phyloP scores from a whole-genome alignment of 179 eudicot species.

The Patellifolia procumbens region DNA sequence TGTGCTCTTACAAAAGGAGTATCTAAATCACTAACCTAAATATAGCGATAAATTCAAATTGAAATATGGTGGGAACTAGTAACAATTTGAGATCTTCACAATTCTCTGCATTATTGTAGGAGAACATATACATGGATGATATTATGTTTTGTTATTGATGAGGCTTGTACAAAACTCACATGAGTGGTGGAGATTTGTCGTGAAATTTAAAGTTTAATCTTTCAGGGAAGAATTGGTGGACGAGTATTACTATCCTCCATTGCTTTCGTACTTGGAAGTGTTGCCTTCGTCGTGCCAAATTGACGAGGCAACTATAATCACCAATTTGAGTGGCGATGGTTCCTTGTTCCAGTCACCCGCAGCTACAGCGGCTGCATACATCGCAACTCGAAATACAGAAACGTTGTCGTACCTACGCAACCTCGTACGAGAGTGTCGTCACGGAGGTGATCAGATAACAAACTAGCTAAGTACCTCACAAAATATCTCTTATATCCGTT shows the following conservation, averaged over 20 bases:
- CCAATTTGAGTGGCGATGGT: constrained; percentile 35
- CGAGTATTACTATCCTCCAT: constrained; percentile 18
- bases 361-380: constrained; percentile 43
- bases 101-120: no score
- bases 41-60: no score
- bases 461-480: background rate
- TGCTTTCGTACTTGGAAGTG: constrained; percentile 31
- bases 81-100: no score
- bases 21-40: no score
- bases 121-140: no score
- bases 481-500: no score
- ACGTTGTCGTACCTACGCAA: constrained; percentile 28
- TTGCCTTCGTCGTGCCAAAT: constrained; percentile 19
- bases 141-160: no score
- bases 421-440: constrained; percentile 22
- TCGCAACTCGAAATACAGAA: constrained; percentile 28
- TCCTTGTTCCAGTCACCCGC: constrained; percentile 49
- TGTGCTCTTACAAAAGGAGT: no score
- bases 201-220: background rate
- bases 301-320: constrained; percentile 12
- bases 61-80: no score
- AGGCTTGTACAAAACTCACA: no score
- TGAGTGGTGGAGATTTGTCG: background rate
- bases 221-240: constrained; percentile 37
- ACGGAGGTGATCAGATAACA: constrained; percentile 32